Evolutionary conservation across 2,329 filamentous ascomycete genomes (phyloP).

Genomic region (Claviceps maximensis): DNA sequence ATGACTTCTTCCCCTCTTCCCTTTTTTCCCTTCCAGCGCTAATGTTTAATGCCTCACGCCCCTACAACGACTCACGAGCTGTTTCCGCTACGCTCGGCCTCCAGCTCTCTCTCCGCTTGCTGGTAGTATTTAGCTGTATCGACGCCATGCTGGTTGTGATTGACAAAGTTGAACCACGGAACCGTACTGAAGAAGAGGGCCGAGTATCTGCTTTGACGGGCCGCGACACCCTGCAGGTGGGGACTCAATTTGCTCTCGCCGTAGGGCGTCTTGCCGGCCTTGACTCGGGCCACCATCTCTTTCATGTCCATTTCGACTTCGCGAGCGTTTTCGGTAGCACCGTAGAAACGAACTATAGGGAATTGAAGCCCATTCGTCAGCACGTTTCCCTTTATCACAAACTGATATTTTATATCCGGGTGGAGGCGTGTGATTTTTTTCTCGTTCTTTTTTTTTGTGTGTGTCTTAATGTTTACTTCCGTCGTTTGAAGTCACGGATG

Average conservation of each 20-base stretch:
- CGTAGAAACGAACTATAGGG: conserved; percentile 78
- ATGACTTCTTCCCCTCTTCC: background rate
- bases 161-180: conserved; percentile 98
- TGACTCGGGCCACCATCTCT: conserved; percentile 96
- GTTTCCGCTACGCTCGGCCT: conserved; percentile 44
- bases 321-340: conserved; percentile 79
- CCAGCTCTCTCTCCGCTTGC: conserved; percentile 86
- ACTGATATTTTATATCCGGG: background rate
- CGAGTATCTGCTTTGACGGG: conserved; percentile 84
- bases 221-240: conserved; percentile 87
- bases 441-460: too few relatives aligned
- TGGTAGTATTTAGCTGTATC: conserved; percentile 98
- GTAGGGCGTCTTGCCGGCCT: conserved; percentile 80
- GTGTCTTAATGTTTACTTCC: too few relatives aligned
- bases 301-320: conserved; percentile 94
- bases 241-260: conserved; percentile 65
- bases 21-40: background rate
- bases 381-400: background rate
- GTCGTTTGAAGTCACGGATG: too few relatives aligned
- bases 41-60: background rate
- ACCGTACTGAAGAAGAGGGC: conserved; percentile 72
- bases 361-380: background rate
- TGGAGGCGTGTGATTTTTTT: too few relatives aligned
- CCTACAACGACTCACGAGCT: background rate
- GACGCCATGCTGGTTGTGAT: conserved; percentile 89